Evolutionary conservation across 108 stramenopile species (phyloP).

Genomic region (Chaetoceros muelleri): DNA sequence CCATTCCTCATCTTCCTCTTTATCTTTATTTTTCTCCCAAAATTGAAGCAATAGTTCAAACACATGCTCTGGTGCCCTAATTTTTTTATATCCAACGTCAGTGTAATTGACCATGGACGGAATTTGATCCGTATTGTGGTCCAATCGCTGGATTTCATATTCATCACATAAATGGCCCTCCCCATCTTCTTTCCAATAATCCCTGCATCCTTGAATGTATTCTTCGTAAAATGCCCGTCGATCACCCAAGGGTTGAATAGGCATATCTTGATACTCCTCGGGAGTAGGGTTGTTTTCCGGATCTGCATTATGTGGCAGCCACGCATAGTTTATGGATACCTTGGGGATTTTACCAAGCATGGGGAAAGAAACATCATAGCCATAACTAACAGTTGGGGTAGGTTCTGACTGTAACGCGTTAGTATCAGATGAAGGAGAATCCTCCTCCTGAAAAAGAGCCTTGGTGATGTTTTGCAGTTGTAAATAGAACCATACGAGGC

Average conservation of each 20-base stretch:
- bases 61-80: slow-evolving; percentile 38
- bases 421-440: no score
- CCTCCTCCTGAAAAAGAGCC: no score
- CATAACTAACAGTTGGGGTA: no score
- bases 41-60: slow-evolving; percentile 33
- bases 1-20: slow-evolving; percentile 6
- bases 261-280: slow-evolving; percentile 22
- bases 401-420: no score
- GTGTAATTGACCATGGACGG: slow-evolving; percentile 40
- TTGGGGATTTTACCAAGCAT: slow-evolving; percentile 18
- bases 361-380: slow-evolving; percentile 21
- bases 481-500: no score
- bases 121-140: slow-evolving; percentile 41
- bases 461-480: no score
- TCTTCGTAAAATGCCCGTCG: slow-evolving; percentile 36
- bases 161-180: slow-evolving; percentile 1
- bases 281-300: slow-evolving; percentile 12
- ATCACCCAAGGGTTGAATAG: slow-evolving; percentile 29
- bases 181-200: slow-evolving; percentile 10
- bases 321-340: slow-evolving; percentile 33
- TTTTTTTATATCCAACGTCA: slow-evolving; percentile 46
- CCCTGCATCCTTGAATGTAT: slow-evolving; percentile 29
- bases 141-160: not conserved
- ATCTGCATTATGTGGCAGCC: slow-evolving; percentile 43
- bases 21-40: slow-evolving; percentile 39